A percentile compares a stretch with the other conserved stretches of the same genome.
Conservation (phyloP, 805 yeast genomes). For the Cyberlindnera sargentensis region DNA sequence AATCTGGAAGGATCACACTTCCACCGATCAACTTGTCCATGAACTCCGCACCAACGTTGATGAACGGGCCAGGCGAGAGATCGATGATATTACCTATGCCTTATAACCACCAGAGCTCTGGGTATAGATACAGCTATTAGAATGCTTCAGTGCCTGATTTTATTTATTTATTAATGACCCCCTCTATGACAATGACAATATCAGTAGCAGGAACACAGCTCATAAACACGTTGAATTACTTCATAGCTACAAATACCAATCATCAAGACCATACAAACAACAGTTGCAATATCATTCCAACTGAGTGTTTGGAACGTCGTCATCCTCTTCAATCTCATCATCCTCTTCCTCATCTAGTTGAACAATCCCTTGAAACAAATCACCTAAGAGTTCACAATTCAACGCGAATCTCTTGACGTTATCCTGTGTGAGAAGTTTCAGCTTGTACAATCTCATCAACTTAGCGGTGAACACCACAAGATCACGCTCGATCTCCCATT, state of each 20-base stretch:
- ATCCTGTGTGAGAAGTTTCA: conserved; percentile 26
- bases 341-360: background rate
- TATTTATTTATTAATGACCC: conserved; percentile 1
- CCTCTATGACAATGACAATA: background rate
- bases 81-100: background rate
- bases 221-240: background rate
- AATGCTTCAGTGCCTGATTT: background rate
- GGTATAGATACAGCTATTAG: conserved; percentile 1
- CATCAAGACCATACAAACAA: no score
- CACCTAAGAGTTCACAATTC: conserved; percentile 32
- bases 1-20: background rate
- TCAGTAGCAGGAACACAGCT: background rate
- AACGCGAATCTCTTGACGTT: conserved; percentile 29
- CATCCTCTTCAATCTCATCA: background rate
- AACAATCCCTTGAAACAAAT: conserved; percentile 6
- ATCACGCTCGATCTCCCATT: conserved; percentile 34
- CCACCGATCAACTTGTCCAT: conserved; percentile 1
- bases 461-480: conserved; percentile 37
- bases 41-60: background rate
- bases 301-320: background rate
- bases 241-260: background rate
- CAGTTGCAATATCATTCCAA: background rate
- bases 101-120: background rate
- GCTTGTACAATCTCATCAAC: conserved; percentile 28
- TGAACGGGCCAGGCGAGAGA: background rate